These are phyloP conservation scores for Ploettnerulaceae sp. DNA, from an alignment of 2,329 filamentous ascomycete genomes.

Conservation along the genomic window DNA sequence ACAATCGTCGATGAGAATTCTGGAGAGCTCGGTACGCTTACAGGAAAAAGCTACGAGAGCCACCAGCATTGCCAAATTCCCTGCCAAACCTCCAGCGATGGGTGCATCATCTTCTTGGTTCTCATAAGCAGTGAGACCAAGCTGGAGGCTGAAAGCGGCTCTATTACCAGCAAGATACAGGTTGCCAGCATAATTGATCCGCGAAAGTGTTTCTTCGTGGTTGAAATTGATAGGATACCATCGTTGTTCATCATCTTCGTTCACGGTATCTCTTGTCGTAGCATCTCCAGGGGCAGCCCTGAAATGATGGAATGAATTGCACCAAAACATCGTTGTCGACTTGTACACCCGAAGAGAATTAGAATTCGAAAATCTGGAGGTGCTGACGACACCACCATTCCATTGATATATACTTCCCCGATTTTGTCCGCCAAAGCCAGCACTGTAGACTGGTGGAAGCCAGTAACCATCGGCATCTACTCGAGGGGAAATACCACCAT, in stretches of 20 bases:
- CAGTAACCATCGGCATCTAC: slow-evolving; percentile 19
- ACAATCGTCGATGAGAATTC: slow-evolving; percentile 11
- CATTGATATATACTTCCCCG: slow-evolving; percentile 26
- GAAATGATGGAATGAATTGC: slow-evolving; percentile 17
- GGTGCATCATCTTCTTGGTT: not conserved
- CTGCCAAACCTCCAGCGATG: slow-evolving; percentile 18
- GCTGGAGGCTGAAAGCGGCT: slow-evolving; percentile 16
- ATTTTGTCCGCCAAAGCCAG: slow-evolving; percentile 19
- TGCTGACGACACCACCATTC: slow-evolving; percentile 6
- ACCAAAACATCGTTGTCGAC: slow-evolving; percentile 19
- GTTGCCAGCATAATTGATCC: slow-evolving; percentile 8
- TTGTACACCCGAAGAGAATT: slow-evolving; percentile 9
- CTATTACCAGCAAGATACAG: slow-evolving; percentile 13
- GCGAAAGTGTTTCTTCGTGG: slow-evolving; percentile 10
- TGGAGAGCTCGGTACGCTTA: slow-evolving; percentile 1
- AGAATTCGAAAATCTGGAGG: not conserved
- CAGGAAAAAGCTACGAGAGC: slow-evolving; percentile 29
- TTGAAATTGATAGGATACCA: slow-evolving; percentile 21
- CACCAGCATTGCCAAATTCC: slow-evolving; percentile 23
- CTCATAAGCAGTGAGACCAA: slow-evolving; percentile 16
- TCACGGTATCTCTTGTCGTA: slow-evolving; percentile 1
- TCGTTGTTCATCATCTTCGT: not conserved
- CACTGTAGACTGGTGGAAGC: slow-evolving; percentile 19
- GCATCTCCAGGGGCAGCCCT: slow-evolving; percentile 14
- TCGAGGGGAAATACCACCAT: slow-evolving; percentile 14